phyloP scores from a whole-genome alignment of 148 eudicot genomes.

The Spergularia bocconei region DNA sequence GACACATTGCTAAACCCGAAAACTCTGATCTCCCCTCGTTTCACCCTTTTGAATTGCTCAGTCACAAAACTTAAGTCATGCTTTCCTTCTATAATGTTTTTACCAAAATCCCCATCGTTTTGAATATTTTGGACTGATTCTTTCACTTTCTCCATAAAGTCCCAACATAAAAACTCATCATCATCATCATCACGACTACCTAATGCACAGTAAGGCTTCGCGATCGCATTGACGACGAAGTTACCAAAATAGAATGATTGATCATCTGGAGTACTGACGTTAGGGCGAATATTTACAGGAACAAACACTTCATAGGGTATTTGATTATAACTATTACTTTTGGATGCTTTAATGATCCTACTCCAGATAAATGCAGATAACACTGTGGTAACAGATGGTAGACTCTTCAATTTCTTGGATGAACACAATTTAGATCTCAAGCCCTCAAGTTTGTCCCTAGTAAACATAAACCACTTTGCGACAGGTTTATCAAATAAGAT shows the following conservation, averaged over 20 bases:
- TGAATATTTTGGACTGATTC: background rate
- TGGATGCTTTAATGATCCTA: constrained; percentile 19
- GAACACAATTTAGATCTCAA: constrained; percentile 14
- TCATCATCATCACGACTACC: background rate
- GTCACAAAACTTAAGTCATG: constrained; percentile 11
- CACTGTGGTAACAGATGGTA: constrained; percentile 24
- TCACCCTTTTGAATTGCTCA: constrained; percentile 13
- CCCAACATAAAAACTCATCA: background rate
- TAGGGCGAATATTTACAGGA: constrained; percentile 30
- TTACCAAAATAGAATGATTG: constrained; percentile 36
- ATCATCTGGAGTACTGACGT: constrained; percentile 14
- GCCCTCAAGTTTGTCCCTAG: constrained; percentile 15
- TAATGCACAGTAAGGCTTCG: background rate
- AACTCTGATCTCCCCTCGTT: constrained; percentile 13
- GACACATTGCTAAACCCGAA: constrained; percentile 22
- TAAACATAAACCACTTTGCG: constrained; percentile 33
- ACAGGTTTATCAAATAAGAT: background rate
- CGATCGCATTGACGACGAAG: constrained; percentile 7
- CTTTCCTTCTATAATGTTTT: constrained; percentile 9
- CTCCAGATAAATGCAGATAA: constrained; percentile 40
- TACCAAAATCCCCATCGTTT: background rate
- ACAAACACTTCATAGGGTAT: constrained; percentile 9
- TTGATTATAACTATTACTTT: background rate
- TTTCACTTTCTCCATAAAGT: background rate
- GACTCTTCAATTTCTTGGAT: background rate